phyloP scores from a whole-genome alignment of 352 stramenopile species.

The Globisporangium abappressorium region DNA sequence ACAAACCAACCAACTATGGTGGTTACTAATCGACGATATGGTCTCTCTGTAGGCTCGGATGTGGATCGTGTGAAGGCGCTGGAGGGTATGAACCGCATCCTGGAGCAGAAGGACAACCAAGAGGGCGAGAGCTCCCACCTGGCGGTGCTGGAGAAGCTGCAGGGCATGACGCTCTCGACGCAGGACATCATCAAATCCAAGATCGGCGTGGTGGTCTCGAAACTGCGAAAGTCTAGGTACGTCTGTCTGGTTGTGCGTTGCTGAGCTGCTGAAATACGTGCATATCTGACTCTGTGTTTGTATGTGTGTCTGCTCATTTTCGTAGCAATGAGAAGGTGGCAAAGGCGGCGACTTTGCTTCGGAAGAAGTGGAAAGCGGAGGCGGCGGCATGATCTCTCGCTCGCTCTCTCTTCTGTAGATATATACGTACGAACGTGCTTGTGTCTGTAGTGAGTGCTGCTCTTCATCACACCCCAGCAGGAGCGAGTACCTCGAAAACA shows the following conservation, averaged over 20 bases:
- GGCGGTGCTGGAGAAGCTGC: slow-evolving; percentile 50
- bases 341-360: slow-evolving; percentile 53
- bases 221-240: slow-evolving; percentile 73
- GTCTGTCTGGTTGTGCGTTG: background rate
- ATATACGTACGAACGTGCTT: background rate
- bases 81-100: slow-evolving; percentile 47
- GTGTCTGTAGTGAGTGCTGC: background rate
- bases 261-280: background rate
- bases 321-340: slow-evolving; percentile 58
- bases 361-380: slow-evolving; percentile 80
- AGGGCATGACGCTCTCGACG: slow-evolving; percentile 60
- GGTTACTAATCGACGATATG: background rate
- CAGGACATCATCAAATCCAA: slow-evolving; percentile 81
- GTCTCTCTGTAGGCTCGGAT: slow-evolving; percentile 12
- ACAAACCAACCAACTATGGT: background rate
- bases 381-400: slow-evolving; percentile 23
- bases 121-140: slow-evolving; percentile 37
- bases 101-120: slow-evolving; percentile 40
- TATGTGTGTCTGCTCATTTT: slow-evolving; percentile 51
- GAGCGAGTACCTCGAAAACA: background rate
- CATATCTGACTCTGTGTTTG: slow-evolving; percentile 24
- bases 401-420: slow-evolving; percentile 7
- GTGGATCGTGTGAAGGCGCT: slow-evolving; percentile 40
- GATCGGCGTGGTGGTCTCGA: slow-evolving; percentile 71
- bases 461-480: background rate